phyloP scores from a whole-genome alignment of 2,329 filamentous ascomycete genomes.

The Parastagonospora avenae region DNA sequence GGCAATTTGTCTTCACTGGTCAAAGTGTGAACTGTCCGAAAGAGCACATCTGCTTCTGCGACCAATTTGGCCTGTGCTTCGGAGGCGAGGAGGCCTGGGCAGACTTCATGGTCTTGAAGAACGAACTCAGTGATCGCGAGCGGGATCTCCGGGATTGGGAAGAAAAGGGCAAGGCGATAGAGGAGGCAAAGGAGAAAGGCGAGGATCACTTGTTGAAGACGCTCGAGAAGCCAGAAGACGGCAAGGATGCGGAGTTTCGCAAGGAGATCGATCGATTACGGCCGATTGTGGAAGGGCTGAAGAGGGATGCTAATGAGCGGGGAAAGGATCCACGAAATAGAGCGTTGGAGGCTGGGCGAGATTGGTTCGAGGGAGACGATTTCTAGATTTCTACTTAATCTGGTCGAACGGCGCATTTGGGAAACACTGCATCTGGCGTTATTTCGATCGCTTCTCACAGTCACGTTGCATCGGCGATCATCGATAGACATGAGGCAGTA shows the following conservation, averaged over 20 bases:
- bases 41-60: conserved; percentile 66
- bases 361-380: conserved; percentile 62
- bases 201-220: background rate
- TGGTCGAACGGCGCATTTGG: background rate
- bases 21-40: conserved; percentile 55
- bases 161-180: conserved; percentile 42
- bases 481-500: too few species aligned
- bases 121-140: conserved; percentile 48
- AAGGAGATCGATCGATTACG: conserved; percentile 52
- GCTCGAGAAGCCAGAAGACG: conserved; percentile 41
- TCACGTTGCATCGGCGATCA: background rate
- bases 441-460: background rate
- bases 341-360: conserved; percentile 58
- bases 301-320: conserved; percentile 53
- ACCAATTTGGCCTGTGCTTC: conserved; percentile 68
- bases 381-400: conserved; percentile 46
- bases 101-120: conserved; percentile 55
- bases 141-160: conserved; percentile 51
- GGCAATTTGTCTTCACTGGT: conserved; percentile 67
- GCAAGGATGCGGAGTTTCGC: conserved; percentile 51
- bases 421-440: background rate
- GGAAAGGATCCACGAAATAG: conserved; percentile 59
- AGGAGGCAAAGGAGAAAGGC: conserved; percentile 35
- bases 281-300: conserved; percentile 49
- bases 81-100: conserved; percentile 56